Evolutionary conservation across 306 rosid genomes (phyloP), one percentile per base, ranked within the genome.

Genomic region (Glycine latifolia): DNA sequence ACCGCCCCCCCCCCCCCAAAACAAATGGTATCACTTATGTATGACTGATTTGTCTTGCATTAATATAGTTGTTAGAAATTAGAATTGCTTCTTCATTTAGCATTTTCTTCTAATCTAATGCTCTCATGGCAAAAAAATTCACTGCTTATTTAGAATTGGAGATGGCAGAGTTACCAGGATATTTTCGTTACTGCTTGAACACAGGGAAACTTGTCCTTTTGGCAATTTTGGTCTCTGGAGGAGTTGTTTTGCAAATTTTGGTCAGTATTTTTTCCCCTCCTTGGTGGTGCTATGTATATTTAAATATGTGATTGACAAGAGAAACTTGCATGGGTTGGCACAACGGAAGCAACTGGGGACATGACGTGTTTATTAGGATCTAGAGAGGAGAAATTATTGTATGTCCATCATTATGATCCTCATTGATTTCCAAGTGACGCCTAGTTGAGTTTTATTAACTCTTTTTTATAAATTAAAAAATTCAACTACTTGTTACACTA

Each of bases 201-300:
- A 81, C 88, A 1, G 94, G 91, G 49, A 88, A 87, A 75, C 89
- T 91, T 79, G 89, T 90, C 56, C 76, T 78, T 61, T 67, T 91
- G 85, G 96, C 91, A 75, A 86, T 93, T 76, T 82, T 91, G 88
- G 97, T 93, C 59, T 80, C 92, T 3, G 89, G 90, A 52, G 97
- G 97, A 37, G 74, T 93, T 41, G 94, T 90, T 41, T 73, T 93
- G 86, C 97, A 91, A 75, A 83, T 93, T 79, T 84, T 93, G 96
- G 96, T 93, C 41, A 47, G 94, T 87, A 55, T 41, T 16, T 8
- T 70, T 54, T 5, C 10, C 9, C 11, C n/a, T 10, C 54, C 73
- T 60, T 74, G 6, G 13, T 59, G 26, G 39, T 58, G 12, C 37
- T 17, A 20, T 58, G 65, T 58, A 8, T 58, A 16, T 26, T 26